A percentile compares a stretch with the other conserved stretches of the same genome.
Conservation (phyloP, 257 asterid genomes). For the Leptodermis oblonga region DNA sequence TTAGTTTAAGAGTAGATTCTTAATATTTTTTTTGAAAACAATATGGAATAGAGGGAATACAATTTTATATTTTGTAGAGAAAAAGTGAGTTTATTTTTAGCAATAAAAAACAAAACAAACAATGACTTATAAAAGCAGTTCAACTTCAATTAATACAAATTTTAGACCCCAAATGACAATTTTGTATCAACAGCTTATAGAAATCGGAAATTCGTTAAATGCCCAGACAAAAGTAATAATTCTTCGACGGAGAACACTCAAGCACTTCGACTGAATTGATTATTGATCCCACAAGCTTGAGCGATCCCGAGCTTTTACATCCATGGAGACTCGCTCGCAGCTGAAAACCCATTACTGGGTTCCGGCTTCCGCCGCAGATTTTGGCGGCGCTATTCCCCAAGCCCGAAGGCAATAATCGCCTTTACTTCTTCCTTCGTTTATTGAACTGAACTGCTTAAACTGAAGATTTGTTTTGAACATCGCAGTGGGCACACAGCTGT, state of each 20-base stretch:
- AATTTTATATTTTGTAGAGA: too few relatives aligned
- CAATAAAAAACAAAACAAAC: too few relatives aligned
- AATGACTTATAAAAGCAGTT: too few relatives aligned
- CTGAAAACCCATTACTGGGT: slow-evolving; percentile 85
- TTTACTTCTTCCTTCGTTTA: neutral
- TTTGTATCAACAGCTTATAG: too few relatives aligned
- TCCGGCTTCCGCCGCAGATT: slow-evolving; percentile 77
- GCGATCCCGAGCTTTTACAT: neutral
- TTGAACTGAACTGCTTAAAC: neutral
- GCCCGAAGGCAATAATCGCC: slow-evolving; percentile 62
- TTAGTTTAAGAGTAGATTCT: too few relatives aligned
- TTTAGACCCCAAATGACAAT: too few relatives aligned
- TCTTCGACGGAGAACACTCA: neutral
- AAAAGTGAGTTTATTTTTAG: too few relatives aligned
- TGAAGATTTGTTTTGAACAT: slow-evolving; percentile 11
- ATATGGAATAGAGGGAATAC: too few relatives aligned
- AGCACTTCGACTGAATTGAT: slow-evolving; percentile 8
- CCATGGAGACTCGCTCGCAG: slow-evolving; percentile 22
- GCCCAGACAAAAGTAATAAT: too few relatives aligned
- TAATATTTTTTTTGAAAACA: too few relatives aligned
- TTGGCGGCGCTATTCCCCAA: slow-evolving; percentile 66
- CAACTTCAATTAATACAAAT: too few relatives aligned
- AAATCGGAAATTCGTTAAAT: neutral
- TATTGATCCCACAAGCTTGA: neutral
- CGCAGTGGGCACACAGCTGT: slow-evolving; percentile 92